These are phyloP conservation scores for Leccinum rimulosum DNA, from an alignment of 768 basidiomycete species.

Conservation along the genomic window DNA sequence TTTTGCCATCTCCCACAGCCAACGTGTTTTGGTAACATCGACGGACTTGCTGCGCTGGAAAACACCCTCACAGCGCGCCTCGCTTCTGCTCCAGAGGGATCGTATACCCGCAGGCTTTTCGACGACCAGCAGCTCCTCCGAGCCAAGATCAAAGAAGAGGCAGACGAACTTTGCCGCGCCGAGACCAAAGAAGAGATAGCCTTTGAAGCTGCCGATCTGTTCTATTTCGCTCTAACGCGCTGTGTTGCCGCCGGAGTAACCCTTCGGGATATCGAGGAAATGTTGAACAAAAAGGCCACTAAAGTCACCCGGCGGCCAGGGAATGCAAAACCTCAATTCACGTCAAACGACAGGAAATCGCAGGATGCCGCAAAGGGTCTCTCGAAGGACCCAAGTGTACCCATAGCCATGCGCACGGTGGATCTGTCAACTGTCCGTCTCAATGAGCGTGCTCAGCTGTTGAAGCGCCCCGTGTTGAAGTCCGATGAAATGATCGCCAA, in stretches of 20 bases:
- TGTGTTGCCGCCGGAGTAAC: conserved; percentile 82
- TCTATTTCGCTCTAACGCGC: conserved; percentile 88
- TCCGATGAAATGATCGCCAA: conserved; percentile 63
- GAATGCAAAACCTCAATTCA: conserved; percentile 88
- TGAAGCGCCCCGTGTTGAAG: conserved; percentile 87
- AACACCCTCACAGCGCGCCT: conserved; percentile 71
- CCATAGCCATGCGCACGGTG: conserved; percentile 78
- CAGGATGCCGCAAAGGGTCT: conserved; percentile 30
- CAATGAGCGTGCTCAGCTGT: conserved; percentile 61
- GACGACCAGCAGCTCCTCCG: conserved; percentile 74
- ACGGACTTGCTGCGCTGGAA: conserved; percentile 83
- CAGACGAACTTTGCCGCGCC: conserved; percentile 91
- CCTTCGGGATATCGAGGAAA: conserved; percentile 78
- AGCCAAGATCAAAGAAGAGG: conserved; percentile 98
- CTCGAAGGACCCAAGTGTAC: conserved; percentile 34
- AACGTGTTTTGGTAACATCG: conserved; percentile 84
- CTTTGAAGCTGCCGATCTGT: conserved; percentile 92
- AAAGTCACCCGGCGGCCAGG: conserved; percentile 86
- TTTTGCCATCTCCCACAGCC: conserved; percentile 90
- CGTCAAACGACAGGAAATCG: conserved; percentile 19
- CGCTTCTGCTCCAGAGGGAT: conserved; percentile 78
- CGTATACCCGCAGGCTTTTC: conserved; percentile 89
- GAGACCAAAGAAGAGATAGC: conserved; percentile 77
- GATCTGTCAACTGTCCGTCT: conserved; percentile 49
- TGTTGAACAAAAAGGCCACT: conserved; percentile 80